Evolutionary conservation across 805 yeast genomes (phyloP).

Genomic region (Saccharomycopsis sp.): DNA sequence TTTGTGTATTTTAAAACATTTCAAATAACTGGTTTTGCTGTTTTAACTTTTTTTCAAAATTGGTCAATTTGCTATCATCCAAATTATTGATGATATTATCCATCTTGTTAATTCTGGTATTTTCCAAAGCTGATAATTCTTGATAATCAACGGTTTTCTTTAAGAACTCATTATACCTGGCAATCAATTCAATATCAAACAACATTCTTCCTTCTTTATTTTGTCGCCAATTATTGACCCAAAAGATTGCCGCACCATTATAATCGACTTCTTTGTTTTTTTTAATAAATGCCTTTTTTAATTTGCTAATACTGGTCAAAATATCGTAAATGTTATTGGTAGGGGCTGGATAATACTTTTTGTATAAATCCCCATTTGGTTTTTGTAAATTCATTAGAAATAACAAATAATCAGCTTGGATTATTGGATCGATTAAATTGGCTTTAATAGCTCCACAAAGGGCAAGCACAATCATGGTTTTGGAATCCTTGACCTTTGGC

Average conservation of each 20-base stretch:
- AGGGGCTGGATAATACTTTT: conserved; percentile 39
- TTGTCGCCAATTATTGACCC: conserved; percentile 52
- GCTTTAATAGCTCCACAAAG: background rate
- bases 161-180: conserved; percentile 8
- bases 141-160: conserved; percentile 6
- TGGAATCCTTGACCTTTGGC: conserved; percentile 56
- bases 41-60: too few relatives aligned
- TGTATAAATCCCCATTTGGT: conserved; percentile 28
- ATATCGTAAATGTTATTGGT: conserved; percentile 62
- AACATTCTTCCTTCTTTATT: conserved; percentile 34
- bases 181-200: conserved; percentile 24
- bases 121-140: too few relatives aligned
- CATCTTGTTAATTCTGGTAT: too few relatives aligned
- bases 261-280: too few relatives aligned
- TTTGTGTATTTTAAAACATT: too few relatives aligned
- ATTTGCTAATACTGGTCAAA: too few relatives aligned
- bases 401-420: conserved; percentile 77
- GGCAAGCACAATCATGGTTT: conserved; percentile 18
- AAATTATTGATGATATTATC: too few relatives aligned
- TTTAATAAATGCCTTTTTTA: too few relatives aligned
- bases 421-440: conserved; percentile 62
- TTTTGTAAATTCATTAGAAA: conserved; percentile 61
- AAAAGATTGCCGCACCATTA: conserved; percentile 56
- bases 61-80: too few relatives aligned
- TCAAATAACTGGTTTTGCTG: too few relatives aligned